Percentiles rank a stretch among this genome's conserved stretches.
Evolutionary conservation across 306 rosid genomes (phyloP).

Genomic region (Inga laurina): DNA sequence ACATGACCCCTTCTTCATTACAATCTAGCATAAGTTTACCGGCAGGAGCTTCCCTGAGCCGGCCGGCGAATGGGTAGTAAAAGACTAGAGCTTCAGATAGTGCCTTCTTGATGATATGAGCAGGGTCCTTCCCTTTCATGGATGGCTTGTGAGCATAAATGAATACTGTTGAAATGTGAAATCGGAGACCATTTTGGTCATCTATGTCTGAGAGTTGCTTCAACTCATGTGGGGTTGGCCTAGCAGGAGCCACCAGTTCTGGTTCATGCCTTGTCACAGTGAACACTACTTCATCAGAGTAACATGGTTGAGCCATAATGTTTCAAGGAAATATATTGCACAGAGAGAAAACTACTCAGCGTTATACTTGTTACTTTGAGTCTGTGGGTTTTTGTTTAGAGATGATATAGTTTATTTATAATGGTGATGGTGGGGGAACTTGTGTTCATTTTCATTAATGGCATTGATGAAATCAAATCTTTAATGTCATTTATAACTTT

Average conservation of each 20-base stretch:
- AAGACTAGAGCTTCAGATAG: background rate
- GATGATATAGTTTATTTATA: background rate
- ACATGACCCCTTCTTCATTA: background rate
- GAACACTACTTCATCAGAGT: background rate
- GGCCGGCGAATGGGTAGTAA: background rate
- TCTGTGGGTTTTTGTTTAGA: background rate
- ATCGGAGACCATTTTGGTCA: background rate
- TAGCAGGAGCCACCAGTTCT: background rate
- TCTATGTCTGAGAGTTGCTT: background rate
- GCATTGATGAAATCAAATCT: background rate
- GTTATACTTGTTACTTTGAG: background rate
- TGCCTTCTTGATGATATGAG: background rate
- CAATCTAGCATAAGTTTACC: slow-evolving; percentile 21
- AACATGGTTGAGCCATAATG: background rate
- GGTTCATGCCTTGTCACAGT: slow-evolving; percentile 20
- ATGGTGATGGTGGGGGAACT: background rate
- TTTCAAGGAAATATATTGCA: background rate
- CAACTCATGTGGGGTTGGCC: background rate
- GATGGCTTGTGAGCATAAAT: background rate
- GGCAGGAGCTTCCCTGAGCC: slow-evolving; percentile 40
- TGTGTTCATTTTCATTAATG: background rate
- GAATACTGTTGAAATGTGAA: background rate
- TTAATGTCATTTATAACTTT: background rate
- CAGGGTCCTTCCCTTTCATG: background rate
- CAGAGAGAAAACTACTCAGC: background rate